Percentiles rank a stretch among this genome's conserved stretches.
Conservation (phyloP, 129 eudicot species). For the Artemisia annua region DNA sequence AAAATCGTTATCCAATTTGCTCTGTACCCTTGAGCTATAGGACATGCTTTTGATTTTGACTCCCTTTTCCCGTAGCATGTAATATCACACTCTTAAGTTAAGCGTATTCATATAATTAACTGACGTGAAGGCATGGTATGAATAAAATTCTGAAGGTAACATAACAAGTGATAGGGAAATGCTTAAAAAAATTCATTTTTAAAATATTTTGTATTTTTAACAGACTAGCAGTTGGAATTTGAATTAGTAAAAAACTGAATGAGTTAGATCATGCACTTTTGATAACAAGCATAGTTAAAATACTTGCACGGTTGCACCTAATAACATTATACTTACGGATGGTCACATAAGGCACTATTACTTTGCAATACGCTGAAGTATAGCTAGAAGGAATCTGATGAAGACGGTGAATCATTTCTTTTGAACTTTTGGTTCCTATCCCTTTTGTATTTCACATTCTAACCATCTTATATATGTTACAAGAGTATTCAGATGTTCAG, state of each 20-base stretch:
- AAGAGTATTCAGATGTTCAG: slow-evolving; percentile 1
- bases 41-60: slow-evolving; percentile 10
- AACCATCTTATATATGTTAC: neutral
- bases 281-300: neutral
- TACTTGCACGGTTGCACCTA: neutral
- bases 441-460: neutral
- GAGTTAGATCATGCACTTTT: neutral
- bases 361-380: neutral
- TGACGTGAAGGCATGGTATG: neutral
- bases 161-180: slow-evolving; percentile 4
- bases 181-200: neutral
- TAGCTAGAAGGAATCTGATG: slow-evolving; percentile 3
- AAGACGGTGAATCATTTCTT: slow-evolving; percentile 5
- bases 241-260: neutral
- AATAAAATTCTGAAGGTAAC: neutral
- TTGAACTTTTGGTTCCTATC: neutral
- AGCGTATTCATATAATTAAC: neutral
- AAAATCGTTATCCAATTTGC: slow-evolving; percentile 4
- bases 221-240: neutral
- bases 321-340: neutral
- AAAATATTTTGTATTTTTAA: no score
- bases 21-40: slow-evolving; percentile 4
- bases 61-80: neutral
- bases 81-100: neutral
- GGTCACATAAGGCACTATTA: neutral